A percentile compares a stretch with the other conserved stretches of the same genome.
Evolutionary conservation across 352 stramenopile genomes (phyloP).

Genomic region (Phytopythium sindhum): DNA sequence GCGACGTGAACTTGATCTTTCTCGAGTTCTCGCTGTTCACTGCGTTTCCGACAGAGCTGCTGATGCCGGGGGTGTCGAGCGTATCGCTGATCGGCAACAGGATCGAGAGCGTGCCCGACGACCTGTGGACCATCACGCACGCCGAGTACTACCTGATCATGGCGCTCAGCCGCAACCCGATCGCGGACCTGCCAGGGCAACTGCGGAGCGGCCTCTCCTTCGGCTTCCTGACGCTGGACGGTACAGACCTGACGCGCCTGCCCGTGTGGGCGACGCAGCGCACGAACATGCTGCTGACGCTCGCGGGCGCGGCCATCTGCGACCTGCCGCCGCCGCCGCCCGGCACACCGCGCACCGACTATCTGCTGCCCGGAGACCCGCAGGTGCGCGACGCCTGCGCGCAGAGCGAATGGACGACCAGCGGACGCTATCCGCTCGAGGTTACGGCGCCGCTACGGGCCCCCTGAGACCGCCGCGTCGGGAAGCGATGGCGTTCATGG

Average conservation of each 20-base stretch:
- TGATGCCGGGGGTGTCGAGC: slow-evolving; percentile 17
- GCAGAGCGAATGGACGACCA: background rate
- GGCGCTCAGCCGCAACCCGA: slow-evolving; percentile 23
- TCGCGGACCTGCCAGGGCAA: slow-evolving; percentile 18
- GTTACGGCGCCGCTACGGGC: background rate
- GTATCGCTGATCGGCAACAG: slow-evolving; percentile 34
- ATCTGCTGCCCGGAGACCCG: background rate
- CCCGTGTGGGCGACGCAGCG: background rate
- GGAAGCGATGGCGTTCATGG: too few relatives aligned
- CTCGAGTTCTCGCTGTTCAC: slow-evolving; percentile 27
- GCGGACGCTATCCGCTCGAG: background rate
- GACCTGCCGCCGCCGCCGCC: background rate
- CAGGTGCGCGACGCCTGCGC: background rate
- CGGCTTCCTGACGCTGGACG: slow-evolving; percentile 25
- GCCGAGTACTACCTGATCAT: slow-evolving; percentile 21
- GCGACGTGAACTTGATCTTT: slow-evolving; percentile 22
- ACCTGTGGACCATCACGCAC: slow-evolving; percentile 5
- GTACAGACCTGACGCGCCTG: background rate
- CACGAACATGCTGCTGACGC: background rate
- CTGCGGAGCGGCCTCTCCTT: slow-evolving; percentile 16
- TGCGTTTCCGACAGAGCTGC: slow-evolving; percentile 21
- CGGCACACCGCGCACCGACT: background rate
- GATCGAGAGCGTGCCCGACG: slow-evolving; percentile 17
- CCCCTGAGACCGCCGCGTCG: background rate
- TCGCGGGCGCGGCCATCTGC: background rate